Evolutionary conservation across 73 alveolate genomes (phyloP), one percentile per base, ranked within the genome.

Genomic region (Paramecium tetraurelia): DNA sequence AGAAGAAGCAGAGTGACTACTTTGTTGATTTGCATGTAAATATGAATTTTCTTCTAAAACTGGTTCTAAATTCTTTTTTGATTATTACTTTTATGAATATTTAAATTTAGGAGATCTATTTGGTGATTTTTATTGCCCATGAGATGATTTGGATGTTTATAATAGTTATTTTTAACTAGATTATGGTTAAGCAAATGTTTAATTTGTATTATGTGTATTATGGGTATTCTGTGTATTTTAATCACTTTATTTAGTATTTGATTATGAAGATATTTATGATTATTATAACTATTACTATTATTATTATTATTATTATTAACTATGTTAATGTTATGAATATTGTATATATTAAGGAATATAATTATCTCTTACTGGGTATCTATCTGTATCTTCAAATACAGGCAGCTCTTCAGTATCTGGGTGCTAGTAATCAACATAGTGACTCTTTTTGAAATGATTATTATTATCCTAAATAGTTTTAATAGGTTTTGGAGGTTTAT

Each of bases 121-220:
- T 75, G 87, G 87, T 75, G 87, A 75, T 75, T 22, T 75, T 35
- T 75, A 38, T 38, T 80, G 53, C 0, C 11, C 36, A 44, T 80
- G 76, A 29, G 59, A 31, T 14, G 63, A 35, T 80, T 80, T 80
- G 12, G 40, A 43, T 43, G 12, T 24, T 31, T 20, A 22, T 11
- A 20, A 1, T 44, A 41, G 7, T 3, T 80, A 24, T 80, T 80
- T 80, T 46, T 48, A 41, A 48, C 90, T 80, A n/a, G 90, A 80
- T 80, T 72, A 72, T 20, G 90, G 90, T 80, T 80, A 80, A 12
- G 90, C 76, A 80, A 80, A 80, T 43, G 90, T 80, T 80, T 80
- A 80, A 80, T 80, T 80, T 43, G 86, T 72, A 72, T 36, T 72
- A 38, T 72, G 59, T 2, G 53, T 72, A 72, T 72, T 72, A 72